phyloP scores from a whole-genome alignment of 2,329 filamentous ascomycete genomes.

The Verticillium alfalfae region DNA sequence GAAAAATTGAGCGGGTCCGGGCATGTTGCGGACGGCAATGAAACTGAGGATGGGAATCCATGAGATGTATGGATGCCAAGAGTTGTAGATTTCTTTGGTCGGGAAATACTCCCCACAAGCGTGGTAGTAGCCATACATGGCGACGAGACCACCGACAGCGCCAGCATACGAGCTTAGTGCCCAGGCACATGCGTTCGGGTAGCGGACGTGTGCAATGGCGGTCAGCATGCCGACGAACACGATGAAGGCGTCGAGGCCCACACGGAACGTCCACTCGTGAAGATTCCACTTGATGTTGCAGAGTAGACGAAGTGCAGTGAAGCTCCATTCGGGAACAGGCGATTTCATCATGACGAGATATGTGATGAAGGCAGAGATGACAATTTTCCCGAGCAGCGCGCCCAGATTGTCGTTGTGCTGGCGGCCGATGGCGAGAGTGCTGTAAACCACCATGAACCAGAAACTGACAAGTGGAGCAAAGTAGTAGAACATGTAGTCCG shows the following conservation, averaged over 20 bases:
- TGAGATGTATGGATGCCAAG: constrained; percentile 46
- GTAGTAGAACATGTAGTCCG: constrained; percentile 45
- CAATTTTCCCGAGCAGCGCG: constrained; percentile 41
- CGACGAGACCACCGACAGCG: background rate
- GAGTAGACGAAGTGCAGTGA: constrained; percentile 25
- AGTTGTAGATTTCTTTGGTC: constrained; percentile 34
- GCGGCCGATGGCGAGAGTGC: constrained; percentile 39
- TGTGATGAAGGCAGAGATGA: constrained; percentile 33
- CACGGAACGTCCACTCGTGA: constrained; percentile 41
- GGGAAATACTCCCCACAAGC: background rate
- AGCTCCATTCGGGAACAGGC: constrained; percentile 16
- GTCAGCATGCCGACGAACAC: constrained; percentile 51
- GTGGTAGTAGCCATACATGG: background rate
- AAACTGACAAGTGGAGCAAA: constrained; percentile 54
- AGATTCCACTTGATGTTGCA: constrained; percentile 43
- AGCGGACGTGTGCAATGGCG: constrained; percentile 26
- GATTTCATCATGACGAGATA: constrained; percentile 23
- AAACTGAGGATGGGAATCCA: constrained; percentile 48
- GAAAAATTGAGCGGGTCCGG: constrained; percentile 8
- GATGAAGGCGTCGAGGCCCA: constrained; percentile 46
- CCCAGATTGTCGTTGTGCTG: constrained; percentile 33
- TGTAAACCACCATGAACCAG: constrained; percentile 54
- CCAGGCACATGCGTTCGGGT: background rate
- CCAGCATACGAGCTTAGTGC: background rate
- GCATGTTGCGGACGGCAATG: constrained; percentile 43